Base-by-base conservation (phyloP, 1,284 basidiomycete genomes). In the Volvariella surrecta region DNA sequence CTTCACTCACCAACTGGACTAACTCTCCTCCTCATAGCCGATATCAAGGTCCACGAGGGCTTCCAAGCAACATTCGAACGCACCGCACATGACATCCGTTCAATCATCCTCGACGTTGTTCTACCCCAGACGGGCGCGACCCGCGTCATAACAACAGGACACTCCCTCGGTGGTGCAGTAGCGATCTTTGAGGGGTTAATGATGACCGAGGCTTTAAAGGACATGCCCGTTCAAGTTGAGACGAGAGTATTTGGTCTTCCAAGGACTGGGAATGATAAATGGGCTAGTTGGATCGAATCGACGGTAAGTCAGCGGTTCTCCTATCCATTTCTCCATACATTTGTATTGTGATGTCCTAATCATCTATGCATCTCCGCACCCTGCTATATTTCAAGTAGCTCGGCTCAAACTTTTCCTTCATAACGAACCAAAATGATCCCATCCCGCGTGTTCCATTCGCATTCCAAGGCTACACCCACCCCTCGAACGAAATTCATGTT, bases 1-100 rank as follows among this genome's bases (percentile, higher is more conserved):
- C 31, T 21, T 15, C 17, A 8, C 16, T 44, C 13, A 17, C 11
- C 21, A 13, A 44, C 19, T 11, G 15, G 31, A 11, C 37, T 20
- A 6, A 6, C 24, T 28, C 20, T 28, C 21, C 1, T 10, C 16
- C 19, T 39, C 16, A 41, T 15, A 35, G 34, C 34, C 18, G 48
- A 47, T 22, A 55, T 60, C 35, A 28, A 60, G 45, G 66, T 71
- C 3, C 71, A 73, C 50, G 54, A 59, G 21, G 71, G 71, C 4
- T 74, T 73, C 63, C 64, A 68, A 39, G 45, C 63, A 20, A 64
- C 70, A 0, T 70, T 72, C 40, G 63, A 62, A 17, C 64, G 70
- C 18, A 69, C 68, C 0, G 65, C 70, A 1, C 64, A 67, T 43
- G 44, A 55, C 11, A 53, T 74, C 9, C 54, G 71, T 4, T 53